A percentile compares a stretch with the other conserved stretches of the same genome.
These are phyloP conservation scores for Peronospora farinosa DNA, from an alignment of 352 stramenopile genomes.

Conservation along the genomic window DNA sequence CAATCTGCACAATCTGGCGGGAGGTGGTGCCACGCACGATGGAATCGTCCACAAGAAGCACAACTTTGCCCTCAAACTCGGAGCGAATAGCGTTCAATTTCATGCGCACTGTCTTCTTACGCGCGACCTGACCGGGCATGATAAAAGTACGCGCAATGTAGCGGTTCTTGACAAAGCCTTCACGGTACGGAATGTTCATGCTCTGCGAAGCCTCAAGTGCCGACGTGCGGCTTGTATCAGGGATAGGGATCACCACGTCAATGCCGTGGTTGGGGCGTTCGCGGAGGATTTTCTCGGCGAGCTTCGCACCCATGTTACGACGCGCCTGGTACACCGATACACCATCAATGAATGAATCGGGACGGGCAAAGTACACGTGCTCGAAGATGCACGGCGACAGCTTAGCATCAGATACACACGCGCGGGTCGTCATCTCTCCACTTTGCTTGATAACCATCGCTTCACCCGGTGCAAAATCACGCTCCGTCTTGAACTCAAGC, in stretches of 20 bases:
- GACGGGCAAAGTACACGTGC: slow-evolving; percentile 99
- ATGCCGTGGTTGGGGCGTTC: slow-evolving; percentile 90
- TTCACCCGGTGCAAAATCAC: slow-evolving; percentile 95
- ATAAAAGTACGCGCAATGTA: slow-evolving; percentile 99
- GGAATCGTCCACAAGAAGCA: slow-evolving; percentile 98
- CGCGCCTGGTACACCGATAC: slow-evolving; percentile 97
- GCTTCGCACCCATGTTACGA: slow-evolving; percentile 97
- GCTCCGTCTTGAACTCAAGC: slow-evolving; percentile 92
- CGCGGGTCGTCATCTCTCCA: slow-evolving; percentile 78
- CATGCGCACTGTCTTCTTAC: slow-evolving; percentile 96
- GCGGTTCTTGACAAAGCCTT: slow-evolving; percentile 99
- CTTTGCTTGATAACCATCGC: slow-evolving; percentile 92
- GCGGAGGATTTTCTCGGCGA: slow-evolving; percentile 93
- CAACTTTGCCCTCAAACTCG: slow-evolving; percentile 91
- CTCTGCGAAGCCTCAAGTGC: slow-evolving; percentile 88
- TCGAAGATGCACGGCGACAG: slow-evolving; percentile 99
- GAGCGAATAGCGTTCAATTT: slow-evolving; percentile 97
- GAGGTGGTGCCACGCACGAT: slow-evolving; percentile 98
- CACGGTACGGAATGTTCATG: slow-evolving; percentile 90
- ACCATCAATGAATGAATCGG: slow-evolving; percentile 98
- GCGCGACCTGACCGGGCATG: slow-evolving; percentile 95
- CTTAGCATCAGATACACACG: slow-evolving; percentile 62
- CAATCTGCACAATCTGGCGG: slow-evolving; percentile 98
- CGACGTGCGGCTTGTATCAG: slow-evolving; percentile 95
- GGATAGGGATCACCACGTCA: slow-evolving; percentile 98